A percentile compares a stretch with the other conserved stretches of the same genome.
Evolutionary conservation across 2,329 filamentous ascomycete genomes (phyloP).

Genomic region (Didymella segeticola): DNA sequence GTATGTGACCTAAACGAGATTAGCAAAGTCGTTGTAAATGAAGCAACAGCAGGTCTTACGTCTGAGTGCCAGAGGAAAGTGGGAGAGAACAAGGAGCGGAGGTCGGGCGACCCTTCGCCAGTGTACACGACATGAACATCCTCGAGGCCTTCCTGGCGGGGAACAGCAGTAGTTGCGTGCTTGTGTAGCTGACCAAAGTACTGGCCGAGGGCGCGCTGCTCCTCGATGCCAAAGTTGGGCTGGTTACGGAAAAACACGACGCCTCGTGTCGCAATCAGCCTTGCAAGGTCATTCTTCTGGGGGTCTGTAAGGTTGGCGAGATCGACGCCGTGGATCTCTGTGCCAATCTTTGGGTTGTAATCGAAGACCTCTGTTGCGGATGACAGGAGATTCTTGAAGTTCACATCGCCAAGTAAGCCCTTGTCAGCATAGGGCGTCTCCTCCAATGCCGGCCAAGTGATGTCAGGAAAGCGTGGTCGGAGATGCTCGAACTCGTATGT

Average conservation of each 20-base stretch:
- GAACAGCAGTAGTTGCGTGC: constrained; percentile 63
- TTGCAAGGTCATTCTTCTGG: constrained; percentile 62
- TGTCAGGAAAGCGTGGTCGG: constrained; percentile 59
- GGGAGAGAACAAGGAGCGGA: constrained; percentile 62
- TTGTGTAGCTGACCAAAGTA: constrained; percentile 63
- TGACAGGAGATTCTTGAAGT: constrained; percentile 61
- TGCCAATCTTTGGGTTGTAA: constrained; percentile 63
- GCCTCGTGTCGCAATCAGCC: constrained; percentile 61
- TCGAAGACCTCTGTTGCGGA: constrained; percentile 63
- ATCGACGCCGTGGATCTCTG: constrained; percentile 60
- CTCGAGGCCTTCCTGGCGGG: constrained; percentile 57
- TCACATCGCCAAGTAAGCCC: constrained; percentile 60
- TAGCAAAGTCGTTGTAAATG: constrained; percentile 12
- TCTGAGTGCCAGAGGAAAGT: constrained; percentile 64
- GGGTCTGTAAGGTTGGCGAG: constrained; percentile 58
- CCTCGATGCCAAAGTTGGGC: constrained; percentile 61
- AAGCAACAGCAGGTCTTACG: constrained; percentile 45
- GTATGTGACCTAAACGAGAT: constrained; percentile 57
- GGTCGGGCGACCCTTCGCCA: constrained; percentile 60
- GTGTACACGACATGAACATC: constrained; percentile 65
- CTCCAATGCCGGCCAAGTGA: constrained; percentile 59
- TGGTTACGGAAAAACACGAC: constrained; percentile 66
- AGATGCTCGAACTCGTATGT: constrained; percentile 61
- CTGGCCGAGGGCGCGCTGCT: constrained; percentile 58
- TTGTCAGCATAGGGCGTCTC: constrained; percentile 61